Percentiles rank a stretch among this genome's conserved stretches.
Evolutionary conservation across 2,329 filamentous ascomycete genomes (phyloP).

Genomic region (Leptographium wingfieldii): DNA sequence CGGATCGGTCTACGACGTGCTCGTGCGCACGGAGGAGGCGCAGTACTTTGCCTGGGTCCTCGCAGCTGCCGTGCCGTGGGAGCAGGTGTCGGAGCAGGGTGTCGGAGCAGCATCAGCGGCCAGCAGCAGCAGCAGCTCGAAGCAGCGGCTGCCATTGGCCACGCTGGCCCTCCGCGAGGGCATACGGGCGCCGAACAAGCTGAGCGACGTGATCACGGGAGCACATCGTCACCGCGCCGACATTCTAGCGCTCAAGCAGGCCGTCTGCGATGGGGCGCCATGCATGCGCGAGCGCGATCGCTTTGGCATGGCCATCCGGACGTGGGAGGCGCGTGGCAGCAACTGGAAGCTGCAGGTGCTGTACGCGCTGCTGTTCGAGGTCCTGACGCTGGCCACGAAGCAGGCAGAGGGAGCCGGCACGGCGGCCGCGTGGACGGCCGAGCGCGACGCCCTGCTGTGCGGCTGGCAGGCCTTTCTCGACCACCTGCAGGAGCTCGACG

Average conservation of each 20-base stretch:
- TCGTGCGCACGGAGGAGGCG: slow-evolving; percentile 53
- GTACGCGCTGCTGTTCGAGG: slow-evolving; percentile 54
- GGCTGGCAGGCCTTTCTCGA: slow-evolving; percentile 45
- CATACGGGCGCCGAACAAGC: slow-evolving; percentile 66
- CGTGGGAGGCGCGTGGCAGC: slow-evolving; percentile 49
- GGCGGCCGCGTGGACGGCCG: not conserved
- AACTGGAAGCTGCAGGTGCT: slow-evolving; percentile 63
- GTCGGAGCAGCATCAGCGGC: slow-evolving; percentile 9
- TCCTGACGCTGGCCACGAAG: slow-evolving; percentile 20
- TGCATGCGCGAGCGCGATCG: slow-evolving; percentile 43
- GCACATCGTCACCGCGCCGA: slow-evolving; percentile 12
- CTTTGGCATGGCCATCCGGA: slow-evolving; percentile 62
- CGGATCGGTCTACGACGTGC: slow-evolving; percentile 34
- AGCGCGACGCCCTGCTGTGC: slow-evolving; percentile 29
- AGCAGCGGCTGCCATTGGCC: slow-evolving; percentile 37
- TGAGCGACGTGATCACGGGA: slow-evolving; percentile 46
- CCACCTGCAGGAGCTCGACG: slow-evolving; percentile 38
- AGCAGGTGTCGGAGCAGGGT: slow-evolving; percentile 26
- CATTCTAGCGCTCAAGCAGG: slow-evolving; percentile 31
- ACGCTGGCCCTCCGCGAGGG: slow-evolving; percentile 60
- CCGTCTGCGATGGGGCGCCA: slow-evolving; percentile 29
- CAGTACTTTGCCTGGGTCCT: slow-evolving; percentile 67
- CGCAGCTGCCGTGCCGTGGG: slow-evolving; percentile 63
- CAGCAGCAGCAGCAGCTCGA: not conserved
- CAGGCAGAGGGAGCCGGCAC: not conserved